Conservation (phyloP, 1,139 yeast genomes). For the Candida albicans region DNA sequence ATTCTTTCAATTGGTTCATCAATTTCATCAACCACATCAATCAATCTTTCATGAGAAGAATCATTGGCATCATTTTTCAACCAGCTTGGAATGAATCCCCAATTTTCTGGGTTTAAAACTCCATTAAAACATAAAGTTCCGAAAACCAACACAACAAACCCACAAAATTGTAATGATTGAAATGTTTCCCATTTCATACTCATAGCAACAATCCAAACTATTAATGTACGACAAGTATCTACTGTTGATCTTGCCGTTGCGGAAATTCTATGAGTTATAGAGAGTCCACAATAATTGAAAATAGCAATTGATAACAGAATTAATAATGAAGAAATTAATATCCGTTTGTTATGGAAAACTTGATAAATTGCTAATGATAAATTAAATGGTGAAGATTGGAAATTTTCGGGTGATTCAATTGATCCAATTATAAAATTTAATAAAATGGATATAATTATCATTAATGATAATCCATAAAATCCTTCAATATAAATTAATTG, state of each 20-base stretch:
- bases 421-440: conserved; percentile 45
- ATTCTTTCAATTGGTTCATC: conserved; percentile 18
- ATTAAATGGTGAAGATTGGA: conserved; percentile 56
- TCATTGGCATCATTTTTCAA: conserved; percentile 23
- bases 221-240: conserved; percentile 73
- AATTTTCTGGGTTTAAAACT: conserved; percentile 51
- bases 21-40: conserved; percentile 36
- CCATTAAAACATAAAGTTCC: conserved; percentile 80
- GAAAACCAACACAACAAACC: conserved; percentile 62
- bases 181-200: conserved; percentile 78
- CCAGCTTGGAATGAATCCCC: conserved; percentile 47
- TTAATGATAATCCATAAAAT: conserved; percentile 55
- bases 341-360: conserved; percentile 39
- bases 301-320: conserved; percentile 73
- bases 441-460: conserved; percentile 44
- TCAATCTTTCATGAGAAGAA: conserved; percentile 19
- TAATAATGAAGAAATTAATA: conserved; percentile 55
- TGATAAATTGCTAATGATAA: conserved; percentile 51
- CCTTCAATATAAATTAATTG: conserved; percentile 78
- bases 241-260: conserved; percentile 82
- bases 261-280: conserved; percentile 62
- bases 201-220: conserved; percentile 77
- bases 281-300: conserved; percentile 74
- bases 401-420: conserved; percentile 28
- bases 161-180: conserved; percentile 58